These are phyloP conservation scores for Lathyrus tuberosus DNA, from an alignment of 306 rosid species.

Conservation along the genomic window DNA sequence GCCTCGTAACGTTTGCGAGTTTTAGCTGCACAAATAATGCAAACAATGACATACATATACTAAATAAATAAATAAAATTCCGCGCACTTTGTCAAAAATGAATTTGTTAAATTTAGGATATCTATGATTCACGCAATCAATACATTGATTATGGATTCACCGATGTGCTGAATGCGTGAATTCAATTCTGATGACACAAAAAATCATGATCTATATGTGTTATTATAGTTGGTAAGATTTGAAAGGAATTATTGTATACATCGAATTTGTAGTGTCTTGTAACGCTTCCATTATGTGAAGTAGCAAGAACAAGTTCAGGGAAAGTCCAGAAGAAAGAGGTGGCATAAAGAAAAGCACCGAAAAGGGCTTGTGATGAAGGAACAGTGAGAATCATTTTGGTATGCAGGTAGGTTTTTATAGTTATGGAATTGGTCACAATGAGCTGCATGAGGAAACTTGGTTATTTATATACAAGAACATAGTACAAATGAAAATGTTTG, in stretches of 20 bases:
- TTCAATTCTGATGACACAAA: too few relatives aligned
- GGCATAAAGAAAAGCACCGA: slow-evolving; percentile 45
- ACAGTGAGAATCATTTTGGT: slow-evolving; percentile 41
- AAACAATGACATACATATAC: background rate
- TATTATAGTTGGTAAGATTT: background rate
- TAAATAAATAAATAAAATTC: background rate
- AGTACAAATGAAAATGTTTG: slow-evolving; percentile 37
- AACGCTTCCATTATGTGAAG: slow-evolving; percentile 47
- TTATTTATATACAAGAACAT: slow-evolving; percentile 17
- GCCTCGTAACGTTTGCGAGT: slow-evolving; percentile 55
- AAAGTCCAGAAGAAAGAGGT: slow-evolving; percentile 38
- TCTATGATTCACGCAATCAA: too few relatives aligned
- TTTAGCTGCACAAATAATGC: slow-evolving; percentile 46
- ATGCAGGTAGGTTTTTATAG: background rate
- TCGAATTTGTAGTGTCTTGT: slow-evolving; percentile 70
- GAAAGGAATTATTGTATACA: slow-evolving; percentile 31
- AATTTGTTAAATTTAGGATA: too few relatives aligned
- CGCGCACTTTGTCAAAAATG: too few relatives aligned
- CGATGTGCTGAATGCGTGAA: too few relatives aligned
- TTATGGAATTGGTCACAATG: slow-evolving; percentile 1
- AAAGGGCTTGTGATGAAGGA: slow-evolving; percentile 37
- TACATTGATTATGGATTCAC: too few relatives aligned
- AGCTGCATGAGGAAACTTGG: slow-evolving; percentile 24
- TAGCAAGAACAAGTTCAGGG: slow-evolving; percentile 41
- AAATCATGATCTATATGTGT: too few relatives aligned